A percentile compares a stretch with the other conserved stretches of the same genome.
Conservation (phyloP, 78 protist genomes). For the Monocercomonoides exilis region DNA sequence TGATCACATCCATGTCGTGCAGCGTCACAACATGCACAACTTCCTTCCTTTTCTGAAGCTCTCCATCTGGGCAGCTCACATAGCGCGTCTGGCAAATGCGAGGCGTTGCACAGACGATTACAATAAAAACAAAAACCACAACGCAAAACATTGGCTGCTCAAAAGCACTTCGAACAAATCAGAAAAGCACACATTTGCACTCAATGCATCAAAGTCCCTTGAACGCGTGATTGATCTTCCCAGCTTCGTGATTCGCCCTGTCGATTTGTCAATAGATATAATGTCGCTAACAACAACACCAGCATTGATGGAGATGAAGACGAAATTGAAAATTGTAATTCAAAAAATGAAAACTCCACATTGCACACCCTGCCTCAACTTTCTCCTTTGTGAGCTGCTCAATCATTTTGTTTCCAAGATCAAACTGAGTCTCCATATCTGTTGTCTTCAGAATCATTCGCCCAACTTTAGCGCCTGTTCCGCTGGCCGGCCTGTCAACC, state of each 20-base stretch:
- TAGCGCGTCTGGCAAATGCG: slow-evolving; percentile 47
- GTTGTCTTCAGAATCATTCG: slow-evolving; percentile 95
- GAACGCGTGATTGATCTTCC: slow-evolving; percentile 85
- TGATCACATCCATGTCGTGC: slow-evolving; percentile 97
- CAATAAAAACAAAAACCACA: no score
- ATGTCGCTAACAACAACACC: no score
- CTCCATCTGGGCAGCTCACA: slow-evolving; percentile 86
- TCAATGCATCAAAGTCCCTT: slow-evolving; percentile 89
- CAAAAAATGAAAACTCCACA: not conserved
- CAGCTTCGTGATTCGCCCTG: slow-evolving; percentile 80
- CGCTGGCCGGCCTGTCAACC: slow-evolving; percentile 53
- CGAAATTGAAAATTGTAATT: no score
- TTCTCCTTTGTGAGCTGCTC: slow-evolving; percentile 92
- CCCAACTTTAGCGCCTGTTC: slow-evolving; percentile 68
- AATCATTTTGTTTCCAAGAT: slow-evolving; percentile 95
- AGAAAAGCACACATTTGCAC: slow-evolving; percentile 33
- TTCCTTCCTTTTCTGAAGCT: slow-evolving; percentile 82
- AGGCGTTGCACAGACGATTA: no score
- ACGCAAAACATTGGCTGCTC: no score
- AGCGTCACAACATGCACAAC: slow-evolving; percentile 85
- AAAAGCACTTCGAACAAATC: no score
- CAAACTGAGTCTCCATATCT: slow-evolving; percentile 97
- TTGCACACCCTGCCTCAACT: slow-evolving; percentile 51
- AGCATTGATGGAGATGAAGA: no score
- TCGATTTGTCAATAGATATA: slow-evolving; percentile 92